Percentiles rank a stretch among this genome's conserved stretches.
phyloP scores from a whole-genome alignment of 257 asterid species.

The Penstemon newberryi region DNA sequence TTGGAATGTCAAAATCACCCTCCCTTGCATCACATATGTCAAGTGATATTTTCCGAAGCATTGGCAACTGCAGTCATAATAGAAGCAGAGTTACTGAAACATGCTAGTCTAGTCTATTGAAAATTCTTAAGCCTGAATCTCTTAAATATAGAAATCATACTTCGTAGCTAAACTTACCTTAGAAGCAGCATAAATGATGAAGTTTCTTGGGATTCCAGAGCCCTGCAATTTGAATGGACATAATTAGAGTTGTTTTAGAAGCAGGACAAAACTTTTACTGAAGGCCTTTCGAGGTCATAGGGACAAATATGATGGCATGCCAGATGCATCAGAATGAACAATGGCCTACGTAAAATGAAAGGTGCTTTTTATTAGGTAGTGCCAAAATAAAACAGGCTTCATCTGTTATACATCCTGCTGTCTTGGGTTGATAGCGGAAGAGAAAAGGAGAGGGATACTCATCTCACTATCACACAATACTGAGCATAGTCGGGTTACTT shows the following conservation, averaged over 20 bases:
- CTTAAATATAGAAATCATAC: not conserved
- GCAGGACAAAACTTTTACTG: not conserved
- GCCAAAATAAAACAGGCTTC: not conserved
- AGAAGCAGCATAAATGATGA: slow-evolving; percentile 57
- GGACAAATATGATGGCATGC: slow-evolving; percentile 3
- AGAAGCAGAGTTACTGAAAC: slow-evolving; percentile 23
- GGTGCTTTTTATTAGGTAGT: not conserved
- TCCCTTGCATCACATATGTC: slow-evolving; percentile 81
- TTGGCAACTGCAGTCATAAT: slow-evolving; percentile 58
- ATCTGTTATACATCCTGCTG: not conserved
- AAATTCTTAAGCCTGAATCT: not conserved
- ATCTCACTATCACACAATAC: not conserved
- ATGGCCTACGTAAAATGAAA: slow-evolving; percentile 1
- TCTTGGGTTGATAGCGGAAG: not conserved
- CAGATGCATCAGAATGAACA: not conserved
- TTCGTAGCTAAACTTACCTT: slow-evolving; percentile 40
- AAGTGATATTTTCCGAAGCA: slow-evolving; percentile 80
- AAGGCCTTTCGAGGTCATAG: not conserved
- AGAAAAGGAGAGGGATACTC: slow-evolving; percentile 6
- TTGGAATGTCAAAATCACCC: slow-evolving; percentile 71
- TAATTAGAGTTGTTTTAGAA: not conserved
- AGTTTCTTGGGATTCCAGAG: slow-evolving; percentile 55
- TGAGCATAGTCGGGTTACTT: not conserved
- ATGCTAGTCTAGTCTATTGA: not conserved
- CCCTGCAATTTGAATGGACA: slow-evolving; percentile 49